Conservation (phyloP, 225 moss, liverwort and hornwort genomes). For the Lunularia cruciata region DNA sequence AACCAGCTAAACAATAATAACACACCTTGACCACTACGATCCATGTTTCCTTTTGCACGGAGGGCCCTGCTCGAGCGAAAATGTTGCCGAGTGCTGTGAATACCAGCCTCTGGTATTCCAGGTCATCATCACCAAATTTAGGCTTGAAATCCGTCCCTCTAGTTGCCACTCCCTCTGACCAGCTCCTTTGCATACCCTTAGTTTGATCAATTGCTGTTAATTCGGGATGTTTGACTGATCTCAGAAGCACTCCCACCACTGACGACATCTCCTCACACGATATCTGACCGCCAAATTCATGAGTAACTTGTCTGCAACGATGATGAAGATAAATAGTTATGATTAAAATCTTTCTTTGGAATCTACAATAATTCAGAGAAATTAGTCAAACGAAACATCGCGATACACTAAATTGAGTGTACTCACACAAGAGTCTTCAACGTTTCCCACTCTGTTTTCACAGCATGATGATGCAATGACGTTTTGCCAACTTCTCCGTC, state of each 20-base stretch:
- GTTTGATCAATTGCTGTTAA: conserved; percentile 37
- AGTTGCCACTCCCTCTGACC: conserved; percentile 35
- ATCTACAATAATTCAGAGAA: not conserved
- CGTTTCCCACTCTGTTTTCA: conserved; percentile 62
- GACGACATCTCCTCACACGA: conserved; percentile 57
- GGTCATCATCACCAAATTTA: conserved; percentile 50
- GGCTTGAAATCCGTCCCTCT: conserved; percentile 37
- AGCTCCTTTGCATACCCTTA: conserved; percentile 20
- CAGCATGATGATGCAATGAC: conserved; percentile 32
- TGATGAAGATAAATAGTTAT: not conserved
- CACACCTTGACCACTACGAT: conserved; percentile 62
- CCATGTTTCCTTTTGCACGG: conserved; percentile 73
- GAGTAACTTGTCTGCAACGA: conserved; percentile 66
- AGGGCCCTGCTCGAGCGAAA: conserved; percentile 61
- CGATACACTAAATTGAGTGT: not conserved
- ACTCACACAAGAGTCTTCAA: conserved; percentile 69
- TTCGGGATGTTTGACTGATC: conserved; percentile 41
- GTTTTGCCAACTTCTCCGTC: conserved; percentile 25
- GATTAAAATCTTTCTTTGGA: not conserved
- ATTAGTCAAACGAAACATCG: not conserved
- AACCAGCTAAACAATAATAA: too few relatives aligned
- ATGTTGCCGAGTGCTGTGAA: conserved; percentile 71
- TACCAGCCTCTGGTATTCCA: conserved; percentile 72
- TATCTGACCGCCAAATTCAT: conserved; percentile 73
- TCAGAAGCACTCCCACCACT: conserved; percentile 56